Conservation (phyloP, 164 flowering plant genomes). For the Aristolochia contorta region DNA sequence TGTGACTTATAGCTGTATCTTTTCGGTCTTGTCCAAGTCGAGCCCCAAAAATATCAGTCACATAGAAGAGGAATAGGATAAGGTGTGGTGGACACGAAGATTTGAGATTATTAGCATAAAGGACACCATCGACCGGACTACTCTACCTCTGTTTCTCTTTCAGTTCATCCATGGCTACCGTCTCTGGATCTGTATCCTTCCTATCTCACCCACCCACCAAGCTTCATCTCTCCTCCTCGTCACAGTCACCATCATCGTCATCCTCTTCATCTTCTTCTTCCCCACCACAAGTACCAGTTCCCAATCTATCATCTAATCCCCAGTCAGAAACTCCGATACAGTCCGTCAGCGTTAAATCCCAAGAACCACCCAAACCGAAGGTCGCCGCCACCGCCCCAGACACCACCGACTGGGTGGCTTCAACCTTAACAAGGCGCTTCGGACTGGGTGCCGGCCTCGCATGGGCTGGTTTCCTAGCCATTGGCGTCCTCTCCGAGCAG, state of each 20-base stretch:
- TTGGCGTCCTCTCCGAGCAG: slow-evolving; percentile 83
- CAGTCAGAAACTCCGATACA: slow-evolving; percentile 16
- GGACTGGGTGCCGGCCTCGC: slow-evolving; percentile 96
- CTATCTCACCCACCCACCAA: slow-evolving; percentile 36
- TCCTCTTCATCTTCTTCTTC: slow-evolving; percentile 10
- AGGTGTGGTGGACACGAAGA: background rate
- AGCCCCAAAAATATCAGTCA: no score
- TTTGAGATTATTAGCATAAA: no score
- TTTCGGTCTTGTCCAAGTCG: no score
- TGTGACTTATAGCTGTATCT: no score
- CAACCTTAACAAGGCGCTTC: slow-evolving; percentile 64
- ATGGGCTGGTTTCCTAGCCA: slow-evolving; percentile 72
- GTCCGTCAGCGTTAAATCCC: background rate
- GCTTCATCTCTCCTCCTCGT: slow-evolving; percentile 40
- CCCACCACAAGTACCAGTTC: slow-evolving; percentile 12
- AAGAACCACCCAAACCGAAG: slow-evolving; percentile 11
- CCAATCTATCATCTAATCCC: slow-evolving; percentile 16
- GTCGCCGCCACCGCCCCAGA: slow-evolving; percentile 29
- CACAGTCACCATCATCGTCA: slow-evolving; percentile 25
- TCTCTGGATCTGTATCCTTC: slow-evolving; percentile 42
- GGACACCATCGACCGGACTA: no score
- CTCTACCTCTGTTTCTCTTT: slow-evolving; percentile 2
- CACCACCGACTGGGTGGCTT: slow-evolving; percentile 86
- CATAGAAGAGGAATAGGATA: background rate
- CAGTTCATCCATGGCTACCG: slow-evolving; percentile 34